Evolutionary conservation across 177 flowering plant genomes (phyloP), one percentile per base, ranked within the genome.

Genomic region (Vitis hybrid): DNA sequence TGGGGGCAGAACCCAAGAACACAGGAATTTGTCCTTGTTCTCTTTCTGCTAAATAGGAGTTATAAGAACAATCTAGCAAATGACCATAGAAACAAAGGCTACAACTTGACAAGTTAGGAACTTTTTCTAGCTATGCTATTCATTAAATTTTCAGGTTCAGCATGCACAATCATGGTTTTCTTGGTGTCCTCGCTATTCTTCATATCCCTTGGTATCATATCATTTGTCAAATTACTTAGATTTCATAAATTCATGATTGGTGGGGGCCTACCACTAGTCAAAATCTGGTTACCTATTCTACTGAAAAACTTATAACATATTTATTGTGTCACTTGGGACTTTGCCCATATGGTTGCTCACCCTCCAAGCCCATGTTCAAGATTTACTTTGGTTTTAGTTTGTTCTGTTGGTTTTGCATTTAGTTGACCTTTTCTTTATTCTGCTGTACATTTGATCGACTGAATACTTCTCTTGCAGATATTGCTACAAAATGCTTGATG

Each of bases 401-500:
- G n/a, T 50, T 12, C 5, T 55, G 13, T 17, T 13, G 14, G 2
- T 50, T 34, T 19, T 19, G 21, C 56, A 18, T 14, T 2, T 30
- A 45, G 14, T 52, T 45, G 11, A 11, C 6, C 17, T 51, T 21
- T 23, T 21, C 4, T 51, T 21, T 21, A 3, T 2, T 21, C 11
- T 7, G 4, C 21, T 26, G 48, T 51, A 69, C 2, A 51, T 15
- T 2, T 50, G 55, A 23, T 60, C 51, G 59, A 60, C 52, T 51
- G 48, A 69, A 7, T 69, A 26, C 49, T 69, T 49, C 15, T 59
- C 23, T 60, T 60, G 65, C 72, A 69, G 72, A 60, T 2, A 26
- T 14, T 21, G 26, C 6, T 51, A 7, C 34, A 52, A 50, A 67
- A 12, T 17, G 5, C 34, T 32, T 50, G 14, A 26, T 69, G 58